phyloP scores from a whole-genome alignment of 176 grass and related monocot species.

The Pontederia crassipes region DNA sequence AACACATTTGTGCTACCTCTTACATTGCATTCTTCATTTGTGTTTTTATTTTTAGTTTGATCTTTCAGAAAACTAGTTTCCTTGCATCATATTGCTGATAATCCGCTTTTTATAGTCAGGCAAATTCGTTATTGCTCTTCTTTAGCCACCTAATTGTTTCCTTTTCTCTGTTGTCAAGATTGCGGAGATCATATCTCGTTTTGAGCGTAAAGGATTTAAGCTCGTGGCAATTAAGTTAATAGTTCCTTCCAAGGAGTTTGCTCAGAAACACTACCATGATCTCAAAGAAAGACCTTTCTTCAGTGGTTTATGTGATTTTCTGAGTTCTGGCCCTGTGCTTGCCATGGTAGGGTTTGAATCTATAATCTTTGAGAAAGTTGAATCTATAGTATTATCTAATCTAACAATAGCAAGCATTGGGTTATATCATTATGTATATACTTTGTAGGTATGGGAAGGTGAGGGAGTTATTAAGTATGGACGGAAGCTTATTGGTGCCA shows the following conservation, averaged over 20 bases:
- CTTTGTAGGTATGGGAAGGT: slow-evolving; percentile 89
- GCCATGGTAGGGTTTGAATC: slow-evolving; percentile 53
- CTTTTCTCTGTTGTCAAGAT: slow-evolving; percentile 23
- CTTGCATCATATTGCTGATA: no score
- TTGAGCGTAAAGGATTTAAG: slow-evolving; percentile 82
- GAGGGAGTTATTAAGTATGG: slow-evolving; percentile 94
- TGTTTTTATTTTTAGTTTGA: no score
- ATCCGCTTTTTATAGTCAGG: no score
- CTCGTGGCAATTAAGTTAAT: slow-evolving; percentile 89
- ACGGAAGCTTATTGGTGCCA: slow-evolving; percentile 85
- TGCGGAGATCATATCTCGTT: slow-evolving; percentile 72
- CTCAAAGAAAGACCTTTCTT: slow-evolving; percentile 91
- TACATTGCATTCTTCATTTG: no score
- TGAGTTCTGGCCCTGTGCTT: slow-evolving; percentile 85
- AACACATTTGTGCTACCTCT: no score
- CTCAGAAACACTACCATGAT: slow-evolving; percentile 80
- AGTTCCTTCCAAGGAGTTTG: slow-evolving; percentile 72
- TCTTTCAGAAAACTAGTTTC: no score
- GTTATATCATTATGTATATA: background rate
- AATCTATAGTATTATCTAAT: no score
- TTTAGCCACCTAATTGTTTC: no score
- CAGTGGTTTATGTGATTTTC: slow-evolving; percentile 71
- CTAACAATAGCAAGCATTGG: no score
- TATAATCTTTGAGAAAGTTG: no score
- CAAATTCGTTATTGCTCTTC: slow-evolving; percentile 6